Evolutionary conservation across 306 rosid genomes (phyloP), one percentile per base, ranked within the genome.

Genomic region (Luffa acutangula): DNA sequence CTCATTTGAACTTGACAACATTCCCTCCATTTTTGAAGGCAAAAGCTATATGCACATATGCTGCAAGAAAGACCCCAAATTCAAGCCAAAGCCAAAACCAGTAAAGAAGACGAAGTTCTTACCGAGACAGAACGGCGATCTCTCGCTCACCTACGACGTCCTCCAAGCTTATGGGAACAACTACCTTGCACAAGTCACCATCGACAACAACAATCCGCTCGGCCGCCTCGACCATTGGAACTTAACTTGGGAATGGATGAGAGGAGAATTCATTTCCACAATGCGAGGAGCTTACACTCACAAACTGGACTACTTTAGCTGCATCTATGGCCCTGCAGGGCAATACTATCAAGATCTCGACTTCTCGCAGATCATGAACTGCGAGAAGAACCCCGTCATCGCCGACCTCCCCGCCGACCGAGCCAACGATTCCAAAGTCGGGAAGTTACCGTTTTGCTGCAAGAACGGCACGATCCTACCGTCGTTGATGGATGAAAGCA

Each of bases 141-240:
- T 91, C 43, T 14, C 85, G 9, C 82, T 94, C 18, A 63, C 87
- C n/a, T 94, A 83, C 51, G 97, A 94, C 14, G 81, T 89, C 6
- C 67, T 92, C 33, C 92, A 94, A 84, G 82, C 97, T 9, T 86
- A 45, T 69, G 33, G 83, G 17, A 84, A 49, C 33, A 94, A 60
- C 89, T 94, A 94, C 79, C 85, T 81, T 0, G 97, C 79, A 1
- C 95, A 94, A 49, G 84, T 94, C 0, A 92, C 90, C 60, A 84
- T 94, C 2, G 97, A 94, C 62, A 89, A 92, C 88, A 20, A 76
- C 62, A 87, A 91, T 82, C 93, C 97, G 0, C 57, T 94, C 1
- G 96, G 97, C 31, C 91, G 98, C 13, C 94, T 94, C 0, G 98
- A 94, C 64, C 96, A 88, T 21, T 92, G 98, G 97, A 94, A 94